Conservation (phyloP, 2,329 filamentous ascomycete genomes). For the Ilyonectria mors-panacis region DNA sequence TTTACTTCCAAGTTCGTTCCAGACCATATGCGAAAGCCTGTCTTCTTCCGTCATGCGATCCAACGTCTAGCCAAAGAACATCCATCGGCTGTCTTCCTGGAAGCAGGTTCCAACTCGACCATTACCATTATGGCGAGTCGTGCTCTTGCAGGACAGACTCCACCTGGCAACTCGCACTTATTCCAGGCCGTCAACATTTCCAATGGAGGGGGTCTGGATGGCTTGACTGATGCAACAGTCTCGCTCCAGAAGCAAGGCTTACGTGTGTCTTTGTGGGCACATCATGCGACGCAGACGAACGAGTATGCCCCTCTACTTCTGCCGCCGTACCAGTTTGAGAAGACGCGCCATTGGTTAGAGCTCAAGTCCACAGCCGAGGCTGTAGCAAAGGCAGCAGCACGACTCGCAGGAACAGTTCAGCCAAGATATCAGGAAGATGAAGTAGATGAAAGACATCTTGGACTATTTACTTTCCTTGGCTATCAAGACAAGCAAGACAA, state of each 20-base stretch:
- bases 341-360: conserved; percentile 17
- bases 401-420: no score
- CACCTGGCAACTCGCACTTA: background rate
- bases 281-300: background rate
- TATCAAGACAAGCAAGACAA: background rate
- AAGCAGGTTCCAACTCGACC: conserved; percentile 21
- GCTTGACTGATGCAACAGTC: conserved; percentile 4
- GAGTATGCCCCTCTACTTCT: background rate
- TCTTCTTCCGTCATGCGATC: conserved; percentile 61
- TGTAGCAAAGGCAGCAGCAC: no score
- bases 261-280: conserved; percentile 10
- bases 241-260: conserved; percentile 18
- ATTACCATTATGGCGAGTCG: conserved; percentile 20
- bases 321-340: conserved; percentile 28
- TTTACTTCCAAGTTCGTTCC: background rate
- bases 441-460: no score
- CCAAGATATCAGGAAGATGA: no score
- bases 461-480: no score
- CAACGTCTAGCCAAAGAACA: conserved; percentile 52
- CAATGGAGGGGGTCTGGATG: background rate
- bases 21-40: conserved; percentile 56
- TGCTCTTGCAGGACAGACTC: background rate
- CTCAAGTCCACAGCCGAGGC: no score
- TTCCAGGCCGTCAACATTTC: conserved; percentile 16
- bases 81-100: conserved; percentile 20